phyloP scores from a whole-genome alignment of 345 rosid species.

The Noccaea bulbosa region DNA sequence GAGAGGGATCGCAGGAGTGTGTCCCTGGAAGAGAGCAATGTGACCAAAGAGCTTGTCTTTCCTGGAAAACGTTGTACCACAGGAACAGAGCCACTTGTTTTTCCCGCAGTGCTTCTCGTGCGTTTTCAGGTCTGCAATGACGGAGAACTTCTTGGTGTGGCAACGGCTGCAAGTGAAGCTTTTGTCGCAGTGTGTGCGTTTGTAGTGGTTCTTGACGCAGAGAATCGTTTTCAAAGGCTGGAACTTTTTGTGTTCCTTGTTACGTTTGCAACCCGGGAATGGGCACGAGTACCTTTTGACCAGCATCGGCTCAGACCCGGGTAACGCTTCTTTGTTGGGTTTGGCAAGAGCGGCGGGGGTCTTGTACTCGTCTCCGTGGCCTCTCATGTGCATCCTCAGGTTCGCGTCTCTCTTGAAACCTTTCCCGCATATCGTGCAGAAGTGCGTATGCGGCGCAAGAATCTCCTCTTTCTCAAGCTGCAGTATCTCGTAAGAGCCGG shows the following conservation, averaged over 20 bases:
- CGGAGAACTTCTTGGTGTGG: constrained; percentile 93
- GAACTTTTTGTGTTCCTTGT: constrained; percentile 95
- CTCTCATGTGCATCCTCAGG: constrained; percentile 98
- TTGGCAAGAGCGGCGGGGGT: constrained; percentile 92
- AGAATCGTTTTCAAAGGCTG: constrained; percentile 91
- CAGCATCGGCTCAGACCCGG: constrained; percentile 61
- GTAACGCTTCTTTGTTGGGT: constrained; percentile 69
- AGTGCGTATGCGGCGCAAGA: constrained; percentile 97
- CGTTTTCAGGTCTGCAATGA: constrained; percentile 93
- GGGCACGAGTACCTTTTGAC: constrained; percentile 97
- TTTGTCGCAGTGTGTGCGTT: constrained; percentile 96
- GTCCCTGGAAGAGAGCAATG: constrained; percentile 94
- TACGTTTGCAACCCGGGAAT: constrained; percentile 88
- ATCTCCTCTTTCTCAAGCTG: constrained; percentile 97
- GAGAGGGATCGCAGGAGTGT: constrained; percentile 86
- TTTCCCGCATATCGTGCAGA: constrained; percentile 95
- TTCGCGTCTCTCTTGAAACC: constrained; percentile 98
- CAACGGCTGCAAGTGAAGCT: constrained; percentile 89
- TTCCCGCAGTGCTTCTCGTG: constrained; percentile 99
- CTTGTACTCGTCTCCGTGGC: constrained; percentile 97
- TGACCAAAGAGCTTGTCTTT: constrained; percentile 98
- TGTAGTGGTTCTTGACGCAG: constrained; percentile 95
- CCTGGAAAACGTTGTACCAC: constrained; percentile 96
- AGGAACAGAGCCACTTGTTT: constrained; percentile 97
- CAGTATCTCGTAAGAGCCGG: constrained; percentile 89